Evolutionary conservation across 176 grass and related monocot species (phyloP), one percentile per base, ranked within the genome.

Genomic region (Juncus inflexus): DNA sequence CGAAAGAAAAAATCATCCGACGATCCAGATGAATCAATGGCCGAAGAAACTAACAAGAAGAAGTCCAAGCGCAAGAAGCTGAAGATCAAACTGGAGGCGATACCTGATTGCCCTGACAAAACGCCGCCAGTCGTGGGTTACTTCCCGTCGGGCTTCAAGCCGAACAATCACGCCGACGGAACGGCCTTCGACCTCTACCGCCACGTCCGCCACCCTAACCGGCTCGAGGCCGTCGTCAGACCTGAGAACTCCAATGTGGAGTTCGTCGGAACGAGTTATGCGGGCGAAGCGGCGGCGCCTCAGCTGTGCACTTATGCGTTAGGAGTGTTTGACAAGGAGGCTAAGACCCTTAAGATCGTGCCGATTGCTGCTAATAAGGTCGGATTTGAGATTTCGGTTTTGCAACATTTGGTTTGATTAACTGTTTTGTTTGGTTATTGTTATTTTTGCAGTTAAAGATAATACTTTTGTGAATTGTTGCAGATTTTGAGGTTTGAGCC

Each of bases 401-500:
- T 7, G 43, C 37, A 50, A 13, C 7, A 40, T 55, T 51, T 36
- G 6, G 49, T 66, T 41, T 2, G 36, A 69, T 54, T 54, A 67
- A 28, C 4, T 37, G 8, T 52, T 49, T 14, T 15, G 36, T 55
- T 69, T 49, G 54, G 11, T 12, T 5, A 57, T 63, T 38, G 10
- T 40, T 40, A 2, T 4, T 42, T 71, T 37, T 45, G 7, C 42
- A 70, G 56, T 57, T 14, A 55, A n/a, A 6, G 12, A 6, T 56
- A 16, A 14, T 71, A 80, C 37, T 66, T 67, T 73, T 77, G 57
- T 9, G 58, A 74, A 75, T 81, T 0, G 52, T 59, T 74, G 58
- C 79, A 99, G 94, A 83, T 99, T 74, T 62, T 99, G 10, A 99
- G 94, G 80, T 69, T 99, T 37, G 83, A 99, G 60, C 94, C 88